These are phyloP conservation scores for Kazachstania viticola DNA, from an alignment of 805 yeast species.

Conservation along the genomic window DNA sequence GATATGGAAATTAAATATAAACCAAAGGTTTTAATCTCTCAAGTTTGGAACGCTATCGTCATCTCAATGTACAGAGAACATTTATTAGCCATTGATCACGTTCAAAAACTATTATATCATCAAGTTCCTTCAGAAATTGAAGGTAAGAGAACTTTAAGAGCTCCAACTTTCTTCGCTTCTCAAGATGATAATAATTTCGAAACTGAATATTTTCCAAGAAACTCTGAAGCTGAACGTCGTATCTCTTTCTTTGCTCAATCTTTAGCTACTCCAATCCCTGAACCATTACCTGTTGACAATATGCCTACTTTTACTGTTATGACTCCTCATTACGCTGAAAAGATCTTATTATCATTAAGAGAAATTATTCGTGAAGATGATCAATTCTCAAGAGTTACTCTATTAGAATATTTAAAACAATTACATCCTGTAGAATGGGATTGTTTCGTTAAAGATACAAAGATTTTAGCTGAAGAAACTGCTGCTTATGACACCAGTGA, in stretches of 20 bases:
- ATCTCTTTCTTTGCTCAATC: slow-evolving; percentile 98
- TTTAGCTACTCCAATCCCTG: slow-evolving; percentile 95
- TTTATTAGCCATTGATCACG: slow-evolving; percentile 94
- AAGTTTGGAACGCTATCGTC: slow-evolving; percentile 98
- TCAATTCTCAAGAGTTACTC: slow-evolving; percentile 87
- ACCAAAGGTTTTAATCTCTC: slow-evolving; percentile 95
- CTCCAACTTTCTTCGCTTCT: slow-evolving; percentile 96
- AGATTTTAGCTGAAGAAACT: slow-evolving; percentile 88
- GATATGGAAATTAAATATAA: slow-evolving; percentile 99
- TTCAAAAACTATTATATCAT: slow-evolving; percentile 91
- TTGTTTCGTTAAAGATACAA: slow-evolving; percentile 92
- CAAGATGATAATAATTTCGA: slow-evolving; percentile 93
- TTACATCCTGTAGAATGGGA: slow-evolving; percentile 97
- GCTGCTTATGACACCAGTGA: slow-evolving; percentile 50
- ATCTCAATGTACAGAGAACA: slow-evolving; percentile 99
- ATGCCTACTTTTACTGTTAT: slow-evolving; percentile 98
- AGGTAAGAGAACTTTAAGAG: slow-evolving; percentile 96
- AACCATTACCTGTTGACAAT: slow-evolving; percentile 97
- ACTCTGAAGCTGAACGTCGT: slow-evolving; percentile 99
- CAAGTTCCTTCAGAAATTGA: slow-evolving; percentile 98
- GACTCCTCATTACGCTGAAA: slow-evolving; percentile 93
- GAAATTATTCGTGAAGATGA: slow-evolving; percentile 97
- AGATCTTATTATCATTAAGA: slow-evolving; percentile 82
- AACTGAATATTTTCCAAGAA: slow-evolving; percentile 92
- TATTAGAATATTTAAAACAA: slow-evolving; percentile 88